These are phyloP conservation scores for Blastobotrys arbuscula DNA, from an alignment of 1,139 yeast species.

Conservation along the genomic window DNA sequence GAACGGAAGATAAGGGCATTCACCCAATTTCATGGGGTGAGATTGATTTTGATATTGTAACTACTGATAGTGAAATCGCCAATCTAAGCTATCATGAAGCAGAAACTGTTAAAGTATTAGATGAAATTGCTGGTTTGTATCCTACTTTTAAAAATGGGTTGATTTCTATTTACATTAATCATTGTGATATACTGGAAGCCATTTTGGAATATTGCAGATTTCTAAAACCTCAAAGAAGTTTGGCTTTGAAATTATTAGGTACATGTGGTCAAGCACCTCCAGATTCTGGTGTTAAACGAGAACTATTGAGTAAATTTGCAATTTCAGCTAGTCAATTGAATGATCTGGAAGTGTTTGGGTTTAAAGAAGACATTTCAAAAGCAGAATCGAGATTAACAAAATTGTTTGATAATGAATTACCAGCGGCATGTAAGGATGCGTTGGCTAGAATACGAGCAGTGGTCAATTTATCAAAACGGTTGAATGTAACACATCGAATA, in stretches of 20 bases:
- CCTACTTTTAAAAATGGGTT: constrained; percentile 59
- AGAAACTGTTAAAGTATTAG: constrained; percentile 75
- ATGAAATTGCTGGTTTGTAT: constrained; percentile 58
- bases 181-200: constrained; percentile 68
- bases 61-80: constrained; percentile 30
- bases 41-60: constrained; percentile 75
- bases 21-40: constrained; percentile 79
- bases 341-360: constrained; percentile 76
- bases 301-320: constrained; percentile 62
- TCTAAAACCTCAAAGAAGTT: constrained; percentile 61
- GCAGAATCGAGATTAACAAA: constrained; percentile 60
- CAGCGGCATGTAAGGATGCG: constrained; percentile 57
- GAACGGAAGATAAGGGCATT: constrained; percentile 57
- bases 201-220: constrained; percentile 74
- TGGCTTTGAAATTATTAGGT: constrained; percentile 66
- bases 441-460: constrained; percentile 56
- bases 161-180: constrained; percentile 63
- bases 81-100: constrained; percentile 65
- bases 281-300: constrained; percentile 57
- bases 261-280: constrained; percentile 70
- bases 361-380: constrained; percentile 58
- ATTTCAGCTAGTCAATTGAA: constrained; percentile 77
- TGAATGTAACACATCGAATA: constrained; percentile 52
- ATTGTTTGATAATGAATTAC: constrained; percentile 70
- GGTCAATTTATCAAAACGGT: constrained; percentile 45